Base-by-base conservation (phyloP, 768 basidiomycete genomes). In the Chiua virens region DNA sequence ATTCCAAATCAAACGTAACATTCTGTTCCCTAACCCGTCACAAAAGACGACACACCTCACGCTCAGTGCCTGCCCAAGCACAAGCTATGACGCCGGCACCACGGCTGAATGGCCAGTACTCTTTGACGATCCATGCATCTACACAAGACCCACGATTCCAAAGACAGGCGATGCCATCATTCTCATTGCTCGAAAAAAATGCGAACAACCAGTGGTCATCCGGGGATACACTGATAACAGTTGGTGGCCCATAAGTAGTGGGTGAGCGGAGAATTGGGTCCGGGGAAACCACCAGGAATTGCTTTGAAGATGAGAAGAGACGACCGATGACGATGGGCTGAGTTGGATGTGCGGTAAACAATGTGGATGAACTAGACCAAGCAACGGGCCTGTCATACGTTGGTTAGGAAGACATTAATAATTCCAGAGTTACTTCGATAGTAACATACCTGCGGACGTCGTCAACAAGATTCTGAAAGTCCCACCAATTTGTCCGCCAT, bases 401-500 rank as follows among this genome's bases (percentile, higher is more conserved):
- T 23, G 11, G 10, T 28, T 15, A 45, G 35, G 38, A 45, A 22
- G 15, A 34, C 32, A 30, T 15, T 15, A 34, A 34, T 15, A 15
- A n/a, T n/a, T n/a, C n/a, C n/a, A n/a, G 32, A 34, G 28, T 30
- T 30, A 15, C 32, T 34, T 14, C n/a, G n/a, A n/a, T n/a, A 15
- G 4, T 34, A 20, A 64, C 71, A 42, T 55, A 84, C 88, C 80
- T 76, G 54, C 73, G 71, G 3, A 79, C 71, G 32, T 77, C 73
- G 61, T 87, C 87, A 6, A 77, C 68, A 36, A 88, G 71, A 23
- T 85, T 80, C 52, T 79, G 73, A 37, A 85, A 75, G 54, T 90
- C 85, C 86, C 86, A 90, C 88, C 88, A 89, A 25, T 80, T 80
- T 25, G 81, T 63, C 21, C 79, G 77, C 83, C 84, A 87, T 42